Evolutionary conservation across 2,329 filamentous ascomycete genomes (phyloP).

Genomic region (Epichloe glyceriae): DNA sequence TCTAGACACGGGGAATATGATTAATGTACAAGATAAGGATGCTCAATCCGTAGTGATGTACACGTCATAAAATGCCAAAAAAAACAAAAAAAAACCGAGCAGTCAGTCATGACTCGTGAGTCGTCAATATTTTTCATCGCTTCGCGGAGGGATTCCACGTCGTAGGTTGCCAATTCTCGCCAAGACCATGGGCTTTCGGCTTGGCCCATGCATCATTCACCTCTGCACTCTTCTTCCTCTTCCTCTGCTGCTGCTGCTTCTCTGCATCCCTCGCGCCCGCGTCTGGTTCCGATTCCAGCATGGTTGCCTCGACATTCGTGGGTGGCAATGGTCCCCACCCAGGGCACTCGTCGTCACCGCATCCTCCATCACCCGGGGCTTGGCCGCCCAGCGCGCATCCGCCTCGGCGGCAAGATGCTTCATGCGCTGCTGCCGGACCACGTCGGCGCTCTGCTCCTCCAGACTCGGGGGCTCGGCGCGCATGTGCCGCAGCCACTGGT

Average conservation of each 20-base stretch:
- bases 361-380: slow-evolving; percentile 35
- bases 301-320: not conserved
- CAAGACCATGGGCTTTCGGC: slow-evolving; percentile 31
- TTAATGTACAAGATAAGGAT: not conserved
- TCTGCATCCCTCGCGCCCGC: not conserved
- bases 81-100: too few relatives aligned
- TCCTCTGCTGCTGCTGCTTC: not conserved
- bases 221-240: slow-evolving; percentile 7
- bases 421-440: slow-evolving; percentile 38
- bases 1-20: not conserved
- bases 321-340: not conserved
- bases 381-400: slow-evolving; percentile 51
- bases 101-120: too few relatives aligned
- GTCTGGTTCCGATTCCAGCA: not conserved
- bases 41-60: too few relatives aligned
- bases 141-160: slow-evolving; percentile 40
- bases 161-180: slow-evolving; percentile 55
- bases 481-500: slow-evolving; percentile 55
- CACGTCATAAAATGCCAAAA: too few relatives aligned
- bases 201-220: slow-evolving; percentile 45
- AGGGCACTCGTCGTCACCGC: slow-evolving; percentile 5
- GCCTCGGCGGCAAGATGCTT: slow-evolving; percentile 45
- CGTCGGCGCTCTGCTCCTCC: slow-evolving; percentile 41
- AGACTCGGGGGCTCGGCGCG: slow-evolving; percentile 41
- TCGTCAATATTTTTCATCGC: not conserved